phyloP scores from a whole-genome alignment of 768 basidiomycete species.

The Ephemerocybe angulata region DNA sequence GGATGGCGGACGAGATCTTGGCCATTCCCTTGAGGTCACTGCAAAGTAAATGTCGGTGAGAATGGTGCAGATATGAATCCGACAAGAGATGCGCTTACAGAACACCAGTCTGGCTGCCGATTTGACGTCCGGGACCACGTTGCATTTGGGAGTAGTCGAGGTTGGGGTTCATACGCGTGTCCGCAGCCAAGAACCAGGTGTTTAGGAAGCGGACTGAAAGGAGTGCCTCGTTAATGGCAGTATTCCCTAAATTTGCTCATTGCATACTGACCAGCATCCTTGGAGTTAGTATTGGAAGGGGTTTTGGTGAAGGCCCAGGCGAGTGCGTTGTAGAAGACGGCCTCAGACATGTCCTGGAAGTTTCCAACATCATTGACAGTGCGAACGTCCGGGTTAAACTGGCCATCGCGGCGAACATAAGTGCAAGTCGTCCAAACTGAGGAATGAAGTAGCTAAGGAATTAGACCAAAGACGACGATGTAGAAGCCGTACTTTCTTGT shows the following conservation, averaged over 20 bases:
- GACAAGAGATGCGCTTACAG: conserved; percentile 34
- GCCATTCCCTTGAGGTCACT: conserved; percentile 59
- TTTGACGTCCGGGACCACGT: conserved; percentile 36
- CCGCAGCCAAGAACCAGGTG: conserved; percentile 57
- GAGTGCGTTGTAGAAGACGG: conserved; percentile 58
- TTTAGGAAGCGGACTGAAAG: conserved; percentile 40
- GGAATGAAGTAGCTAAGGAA: neutral
- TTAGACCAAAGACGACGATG: neutral
- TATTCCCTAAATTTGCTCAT: no score
- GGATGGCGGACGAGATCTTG: conserved; percentile 51
- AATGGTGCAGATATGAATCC: neutral
- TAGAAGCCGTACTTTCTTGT: conserved; percentile 40
- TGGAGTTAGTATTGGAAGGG: conserved; percentile 32
- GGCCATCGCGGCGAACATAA: conserved; percentile 54
- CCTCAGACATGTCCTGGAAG: conserved; percentile 54
- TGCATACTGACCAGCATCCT: conserved; percentile 34
- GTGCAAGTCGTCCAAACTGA: conserved; percentile 55
- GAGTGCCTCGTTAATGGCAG: neutral
- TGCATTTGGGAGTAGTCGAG: conserved; percentile 55
- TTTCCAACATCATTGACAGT: conserved; percentile 52
- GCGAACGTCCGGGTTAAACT: conserved; percentile 62
- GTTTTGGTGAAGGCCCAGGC: conserved; percentile 44
- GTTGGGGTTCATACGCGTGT: conserved; percentile 63
- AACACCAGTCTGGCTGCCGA: conserved; percentile 50
- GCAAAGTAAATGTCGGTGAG: neutral